Base-by-base conservation (phyloP, 2,329 filamentous ascomycete species). In the Xylaria sp. region DNA sequence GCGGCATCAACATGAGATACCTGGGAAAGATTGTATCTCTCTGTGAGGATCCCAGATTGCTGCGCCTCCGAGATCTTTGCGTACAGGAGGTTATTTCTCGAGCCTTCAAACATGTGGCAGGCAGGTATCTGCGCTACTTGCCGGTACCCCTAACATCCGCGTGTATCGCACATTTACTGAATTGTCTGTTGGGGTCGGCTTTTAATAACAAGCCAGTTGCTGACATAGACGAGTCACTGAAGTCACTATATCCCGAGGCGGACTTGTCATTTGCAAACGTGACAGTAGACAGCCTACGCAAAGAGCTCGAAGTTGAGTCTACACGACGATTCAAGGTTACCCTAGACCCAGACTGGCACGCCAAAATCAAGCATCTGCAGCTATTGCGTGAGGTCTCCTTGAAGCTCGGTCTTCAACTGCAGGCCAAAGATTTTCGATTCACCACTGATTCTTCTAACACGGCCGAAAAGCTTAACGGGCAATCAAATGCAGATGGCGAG, bases 1-100 rank as follows among this genome's bases (percentile, higher is more conserved):
- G 95, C 51, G 96, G 96, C 82, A 94, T 99, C 84, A 99, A 99
- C 83, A 88, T 98, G 71, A 90, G 97, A 77, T 99, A 99, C 80
- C 87, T 98, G n/a, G 96, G 96, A 73, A 92, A 90, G 81, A 82
- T 99, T 71, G 92, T 93, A 13, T 85, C 88, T 67, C 86, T 92
- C 61, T 89, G 91, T 74, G 88, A 88, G 73, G 91, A 91, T 65
- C 86, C 89, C 63, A 91, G 93, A 70, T 86, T 98, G 28, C 85
- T 90, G 74, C 94, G 94, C 70, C 85, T 99, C 75, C 90, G 89
- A 72, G 88, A 90, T 66, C 88, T 99, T 46, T 88, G 92, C 70
- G 82, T 93, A 51, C 95, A 97, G 79, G 96, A 99, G 81, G 98
- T 98, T 92, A 88, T 98, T 73, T 88, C 93, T n/a, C 90, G 96